Percentiles rank a stretch among this genome's conserved stretches.
Conservation (phyloP, 2,329 filamentous ascomycete genomes). For the Venturia effusa region DNA sequence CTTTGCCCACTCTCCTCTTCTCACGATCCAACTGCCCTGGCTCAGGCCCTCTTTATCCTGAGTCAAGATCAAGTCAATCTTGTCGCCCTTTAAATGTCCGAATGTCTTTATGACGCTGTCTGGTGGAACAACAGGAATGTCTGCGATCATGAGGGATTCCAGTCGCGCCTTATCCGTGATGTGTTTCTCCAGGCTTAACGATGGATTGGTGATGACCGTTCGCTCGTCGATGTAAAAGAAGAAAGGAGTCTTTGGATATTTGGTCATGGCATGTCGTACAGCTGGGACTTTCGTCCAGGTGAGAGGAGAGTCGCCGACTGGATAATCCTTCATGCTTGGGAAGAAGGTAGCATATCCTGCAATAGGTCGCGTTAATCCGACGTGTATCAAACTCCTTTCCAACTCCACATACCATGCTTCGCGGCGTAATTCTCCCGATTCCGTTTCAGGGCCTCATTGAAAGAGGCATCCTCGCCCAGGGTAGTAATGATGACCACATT, state of each 20-base stretch:
- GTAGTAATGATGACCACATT: slow-evolving; percentile 68
- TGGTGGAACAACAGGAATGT: slow-evolving; percentile 79
- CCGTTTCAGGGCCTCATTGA: slow-evolving; percentile 62
- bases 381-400: background rate
- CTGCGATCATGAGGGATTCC: slow-evolving; percentile 71
- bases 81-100: slow-evolving; percentile 61
- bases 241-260: slow-evolving; percentile 64
- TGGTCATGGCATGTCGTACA: slow-evolving; percentile 76
- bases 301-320: slow-evolving; percentile 46
- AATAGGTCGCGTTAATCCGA: slow-evolving; percentile 14
- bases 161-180: slow-evolving; percentile 58
- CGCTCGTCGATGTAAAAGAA: slow-evolving; percentile 84
- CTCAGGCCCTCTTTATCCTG: slow-evolving; percentile 76
- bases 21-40: slow-evolving; percentile 66
- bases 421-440: slow-evolving; percentile 80
- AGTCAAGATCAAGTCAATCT: slow-evolving; percentile 71
- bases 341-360: slow-evolving; percentile 81
- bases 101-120: slow-evolving; percentile 97
- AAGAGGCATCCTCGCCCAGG: slow-evolving; percentile 53
- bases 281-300: slow-evolving; percentile 76
- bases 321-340: slow-evolving; percentile 64
- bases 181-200: slow-evolving; percentile 56
- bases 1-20: slow-evolving; percentile 79
- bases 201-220: slow-evolving; percentile 78
- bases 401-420: slow-evolving; percentile 60